Base-by-base conservation (phyloP, 306 rosid species). In the Adenanthera pavonina region DNA sequence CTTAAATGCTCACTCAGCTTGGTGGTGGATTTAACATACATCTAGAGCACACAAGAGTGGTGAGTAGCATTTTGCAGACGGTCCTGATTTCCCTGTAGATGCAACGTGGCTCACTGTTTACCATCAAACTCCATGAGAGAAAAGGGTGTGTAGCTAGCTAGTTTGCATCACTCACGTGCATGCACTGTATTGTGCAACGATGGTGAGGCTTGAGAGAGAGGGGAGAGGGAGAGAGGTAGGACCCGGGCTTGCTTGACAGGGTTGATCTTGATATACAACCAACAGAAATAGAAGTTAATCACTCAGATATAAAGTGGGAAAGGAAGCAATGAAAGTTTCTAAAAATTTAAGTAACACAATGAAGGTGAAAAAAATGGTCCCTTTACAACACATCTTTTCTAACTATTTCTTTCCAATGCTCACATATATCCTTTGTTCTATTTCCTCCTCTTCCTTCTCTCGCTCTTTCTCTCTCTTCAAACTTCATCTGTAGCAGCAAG, bases 161-260 rank as follows among this genome's bases (percentile, higher is more conserved):
- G 61, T 67, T 82, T 81, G 76, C 84, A 74, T 85, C 86, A 73
- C 30, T 88, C 92, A 91, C 89, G 86, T 89, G 94, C 83, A 60
- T 75, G 84, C 46, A 62, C 48, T 78, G 90, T 75, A 46, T 6
- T 70, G 20, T 68, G 78, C 88, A 76, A 87, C 86, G 80, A 72
- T 76, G 72, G 62, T 16, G 43, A 52, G 65, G 61, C 25, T 51
- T 8, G 19, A 71, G 66, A 43, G 60, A 53, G 25, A 54, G 74
- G 41, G 46, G 7, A 25, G 36, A 9, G 60, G 13, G 48, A 41
- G 79, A 72, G 38, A 9, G 7, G 88, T 68, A 66, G 86, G 90
- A 40, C 84, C 89, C 77, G 3, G 35, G 38, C 2, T 52, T 9
- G 34, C 38, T 83, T 70, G 78, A 78, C 80, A 82, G 75, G 71